Conservation (phyloP, 2,329 filamentous ascomycete species). For the Pseudogymnoascus sp. region DNA sequence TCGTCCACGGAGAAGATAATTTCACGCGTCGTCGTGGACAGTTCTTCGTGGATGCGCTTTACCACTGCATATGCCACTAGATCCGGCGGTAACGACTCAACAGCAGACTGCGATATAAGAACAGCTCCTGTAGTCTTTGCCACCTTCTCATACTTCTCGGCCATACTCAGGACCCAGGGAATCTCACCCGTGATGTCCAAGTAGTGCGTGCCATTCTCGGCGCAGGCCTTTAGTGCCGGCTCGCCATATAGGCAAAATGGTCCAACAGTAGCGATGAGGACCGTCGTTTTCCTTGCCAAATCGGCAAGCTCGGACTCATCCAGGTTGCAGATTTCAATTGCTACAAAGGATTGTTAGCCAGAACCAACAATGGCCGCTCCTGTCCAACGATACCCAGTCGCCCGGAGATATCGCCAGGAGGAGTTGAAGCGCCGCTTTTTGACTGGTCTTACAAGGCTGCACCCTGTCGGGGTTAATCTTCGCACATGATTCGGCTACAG, state of each 20-base stretch:
- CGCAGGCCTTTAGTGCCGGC: constrained; percentile 51
- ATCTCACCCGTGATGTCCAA: constrained; percentile 55
- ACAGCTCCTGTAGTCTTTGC: constrained; percentile 48
- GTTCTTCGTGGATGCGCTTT: constrained; percentile 40
- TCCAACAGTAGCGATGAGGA: constrained; percentile 51
- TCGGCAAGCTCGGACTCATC: constrained; percentile 37
- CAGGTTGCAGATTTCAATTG: constrained; percentile 44
- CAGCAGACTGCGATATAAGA: constrained; percentile 52
- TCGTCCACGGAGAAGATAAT: constrained; percentile 43
- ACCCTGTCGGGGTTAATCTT: constrained; percentile 58
- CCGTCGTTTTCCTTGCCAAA: constrained; percentile 47
- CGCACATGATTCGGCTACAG: constrained; percentile 58
- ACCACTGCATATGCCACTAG: constrained; percentile 46
- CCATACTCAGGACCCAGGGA: constrained; percentile 51
- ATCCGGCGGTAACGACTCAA: constrained; percentile 57
- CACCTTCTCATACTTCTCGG: constrained; percentile 45
- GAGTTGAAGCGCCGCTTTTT: neutral
- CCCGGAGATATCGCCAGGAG: neutral
- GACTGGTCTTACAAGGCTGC: constrained; percentile 51
- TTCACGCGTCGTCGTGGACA: constrained; percentile 43
- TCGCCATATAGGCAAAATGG: constrained; percentile 51
- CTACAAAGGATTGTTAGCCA: constrained; percentile 26
- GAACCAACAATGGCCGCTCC: neutral
- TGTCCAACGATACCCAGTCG: neutral
- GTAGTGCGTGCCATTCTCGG: constrained; percentile 55